phyloP scores from a whole-genome alignment of 495 filamentous ascomycete genomes.

The Xylaria flabelliformis region DNA sequence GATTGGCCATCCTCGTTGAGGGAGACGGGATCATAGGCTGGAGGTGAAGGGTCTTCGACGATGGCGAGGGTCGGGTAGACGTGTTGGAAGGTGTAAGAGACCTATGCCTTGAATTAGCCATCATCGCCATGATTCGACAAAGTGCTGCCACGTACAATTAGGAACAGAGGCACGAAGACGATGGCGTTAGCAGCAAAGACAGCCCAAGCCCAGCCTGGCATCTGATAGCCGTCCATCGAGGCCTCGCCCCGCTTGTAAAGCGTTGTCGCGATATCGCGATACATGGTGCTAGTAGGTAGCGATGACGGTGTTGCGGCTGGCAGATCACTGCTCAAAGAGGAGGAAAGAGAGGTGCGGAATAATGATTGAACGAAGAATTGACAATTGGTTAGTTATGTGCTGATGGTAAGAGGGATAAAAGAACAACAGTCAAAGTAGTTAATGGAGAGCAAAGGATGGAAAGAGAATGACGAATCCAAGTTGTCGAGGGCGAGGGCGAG shows the following conservation, averaged over 20 bases:
- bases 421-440: constrained; percentile 1
- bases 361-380: neutral
- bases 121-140: neutral
- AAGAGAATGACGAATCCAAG: constrained; percentile 1
- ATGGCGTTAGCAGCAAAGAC: constrained; percentile 41
- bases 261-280: constrained; percentile 43
- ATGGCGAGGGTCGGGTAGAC: constrained; percentile 54
- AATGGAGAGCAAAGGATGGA: neutral
- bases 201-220: constrained; percentile 43
- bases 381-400: neutral
- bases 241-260: constrained; percentile 41
- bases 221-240: constrained; percentile 35
- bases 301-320: neutral
- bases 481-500: neutral
- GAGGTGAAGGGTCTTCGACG: constrained; percentile 57
- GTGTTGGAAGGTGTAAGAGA: constrained; percentile 48
- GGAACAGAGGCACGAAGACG: constrained; percentile 47
- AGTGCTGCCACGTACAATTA: constrained; percentile 39
- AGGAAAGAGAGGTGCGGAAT: neutral
- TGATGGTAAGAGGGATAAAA: neutral
- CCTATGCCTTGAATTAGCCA: constrained; percentile 37
- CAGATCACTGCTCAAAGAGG: neutral
- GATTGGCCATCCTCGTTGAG: constrained; percentile 44
- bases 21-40: constrained; percentile 52
- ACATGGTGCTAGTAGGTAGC: constrained; percentile 35